Evolutionary conservation across 129 eudicot species (phyloP).

Genomic region (Tagetes patula): DNA sequence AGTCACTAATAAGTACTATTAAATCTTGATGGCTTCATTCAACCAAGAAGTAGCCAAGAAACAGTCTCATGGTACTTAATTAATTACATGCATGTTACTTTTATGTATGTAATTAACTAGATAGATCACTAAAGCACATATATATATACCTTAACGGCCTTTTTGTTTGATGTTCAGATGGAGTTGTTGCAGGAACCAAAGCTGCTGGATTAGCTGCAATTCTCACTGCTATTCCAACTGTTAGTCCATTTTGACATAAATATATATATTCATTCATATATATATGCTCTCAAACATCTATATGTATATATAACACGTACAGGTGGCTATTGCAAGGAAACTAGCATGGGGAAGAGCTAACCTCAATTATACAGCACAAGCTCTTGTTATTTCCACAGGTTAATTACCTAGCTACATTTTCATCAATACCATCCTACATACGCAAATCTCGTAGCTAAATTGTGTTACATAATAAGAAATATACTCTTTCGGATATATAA

Average conservation of each 20-base stretch:
- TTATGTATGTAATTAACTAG: background rate
- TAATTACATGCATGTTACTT: background rate
- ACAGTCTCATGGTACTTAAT: slow-evolving; percentile 62
- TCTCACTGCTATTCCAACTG: slow-evolving; percentile 89
- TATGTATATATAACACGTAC: slow-evolving; percentile 20
- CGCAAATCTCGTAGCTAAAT: too few relatives aligned
- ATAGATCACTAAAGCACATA: background rate
- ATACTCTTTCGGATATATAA: too few relatives aligned
- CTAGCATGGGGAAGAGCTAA: slow-evolving; percentile 86
- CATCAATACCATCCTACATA: too few relatives aligned
- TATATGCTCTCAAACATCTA: background rate
- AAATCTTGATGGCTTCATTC: slow-evolving; percentile 42
- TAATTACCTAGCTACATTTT: slow-evolving; percentile 20
- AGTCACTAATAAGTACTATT: background rate
- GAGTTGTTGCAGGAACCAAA: slow-evolving; percentile 92
- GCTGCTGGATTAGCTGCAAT: slow-evolving; percentile 76
- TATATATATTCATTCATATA: background rate
- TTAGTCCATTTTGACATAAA: slow-evolving; percentile 27
- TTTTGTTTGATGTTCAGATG: slow-evolving; percentile 47
- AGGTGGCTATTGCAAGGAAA: slow-evolving; percentile 75
- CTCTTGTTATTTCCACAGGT: slow-evolving; percentile 85
- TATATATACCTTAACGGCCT: background rate
- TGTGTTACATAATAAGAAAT: too few relatives aligned
- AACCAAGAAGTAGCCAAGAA: slow-evolving; percentile 83
- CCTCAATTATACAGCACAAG: slow-evolving; percentile 86